Conservation (phyloP, 768 basidiomycete species). For the Tylopilus felleus region DNA sequence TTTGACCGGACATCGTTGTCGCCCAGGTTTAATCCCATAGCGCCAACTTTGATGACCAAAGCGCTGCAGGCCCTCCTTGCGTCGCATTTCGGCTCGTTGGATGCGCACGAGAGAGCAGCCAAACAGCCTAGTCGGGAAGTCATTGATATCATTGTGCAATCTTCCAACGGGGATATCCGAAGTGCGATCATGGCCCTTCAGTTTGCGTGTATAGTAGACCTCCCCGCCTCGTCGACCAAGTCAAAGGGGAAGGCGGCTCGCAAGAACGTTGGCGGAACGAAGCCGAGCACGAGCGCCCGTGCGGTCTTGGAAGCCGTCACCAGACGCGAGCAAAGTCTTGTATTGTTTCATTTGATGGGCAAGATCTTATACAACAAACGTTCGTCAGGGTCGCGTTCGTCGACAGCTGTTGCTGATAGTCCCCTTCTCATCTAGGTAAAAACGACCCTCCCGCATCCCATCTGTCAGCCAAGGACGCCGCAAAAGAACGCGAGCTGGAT, state of each 20-base stretch:
- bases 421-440: conserved; percentile 53
- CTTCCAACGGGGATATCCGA: conserved; percentile 87
- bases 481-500: conserved; percentile 58
- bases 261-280: conserved; percentile 23
- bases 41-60: conserved; percentile 77
- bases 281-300: conserved; percentile 18
- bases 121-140: conserved; percentile 57
- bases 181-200: conserved; percentile 93
- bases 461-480: conserved; percentile 58
- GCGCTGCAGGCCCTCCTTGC: conserved; percentile 64
- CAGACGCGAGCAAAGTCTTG: conserved; percentile 79
- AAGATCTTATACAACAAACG: conserved; percentile 96
- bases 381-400: conserved; percentile 36
- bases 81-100: conserved; percentile 41
- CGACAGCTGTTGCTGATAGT: conserved; percentile 2
- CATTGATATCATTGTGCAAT: conserved; percentile 71
- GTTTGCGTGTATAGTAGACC: conserved; percentile 62
- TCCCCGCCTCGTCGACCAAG: conserved; percentile 15
- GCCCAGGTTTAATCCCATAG: conserved; percentile 91
- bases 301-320: conserved; percentile 70
- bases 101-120: conserved; percentile 8
- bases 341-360: conserved; percentile 89
- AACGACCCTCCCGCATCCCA: conserved; percentile 61
- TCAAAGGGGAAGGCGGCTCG: conserved; percentile 31
- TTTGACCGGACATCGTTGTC: conserved; percentile 1